Base-by-base conservation (phyloP, 208 protist species). In the Naegleria lovaniensis region DNA sequence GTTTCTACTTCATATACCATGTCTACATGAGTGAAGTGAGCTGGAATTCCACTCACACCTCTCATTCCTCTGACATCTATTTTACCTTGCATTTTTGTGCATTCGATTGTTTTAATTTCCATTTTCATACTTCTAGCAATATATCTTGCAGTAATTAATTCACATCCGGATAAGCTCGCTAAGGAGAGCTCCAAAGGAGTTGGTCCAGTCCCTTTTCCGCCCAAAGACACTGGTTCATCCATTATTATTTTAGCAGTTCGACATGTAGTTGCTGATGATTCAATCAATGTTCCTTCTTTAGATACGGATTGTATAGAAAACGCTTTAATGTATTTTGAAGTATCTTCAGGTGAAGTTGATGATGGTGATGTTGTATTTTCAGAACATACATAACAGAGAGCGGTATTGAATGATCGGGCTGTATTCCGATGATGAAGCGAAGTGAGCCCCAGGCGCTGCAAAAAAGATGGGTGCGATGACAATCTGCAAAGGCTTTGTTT, bases 101-200 rank as follows among this genome's bases (percentile, higher is more conserved):
- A 85, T 16, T 40, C 11, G 29, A 85, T 85, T 85, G 83, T 19
- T 43, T 48, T 85, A 43, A 85, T 51, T 38, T 85, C 36, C 15
- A 85, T 38, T n/a, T 85, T 48, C 83, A 85, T 85, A 1, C 16
- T 29, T 85, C 40, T 85, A 25, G 83, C 83, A 48, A n/a, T 9
- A 85, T 85, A 85, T 48, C 83, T 40, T 4, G 83, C 83, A 25
- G 83, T 85, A 33, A 48, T 48, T 38, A 48, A 43, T 85, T 85
- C 83, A 48, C 83, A 85, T 25, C 83, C 83, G 5, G 16, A 43
- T 29, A 85, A 85, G 11, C 36, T 43, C 13, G 83, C 29, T 29
- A 85, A 48, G 0, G 16, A 29, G 5, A 29, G 15, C n/a, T 85
- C 39, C 16, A 85, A 85, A 19, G 83, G 83, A 43, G 83, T 85